These are phyloP conservation scores for Musa itinerans DNA, from an alignment of 176 grass and related monocot species.

Conservation along the genomic window DNA sequence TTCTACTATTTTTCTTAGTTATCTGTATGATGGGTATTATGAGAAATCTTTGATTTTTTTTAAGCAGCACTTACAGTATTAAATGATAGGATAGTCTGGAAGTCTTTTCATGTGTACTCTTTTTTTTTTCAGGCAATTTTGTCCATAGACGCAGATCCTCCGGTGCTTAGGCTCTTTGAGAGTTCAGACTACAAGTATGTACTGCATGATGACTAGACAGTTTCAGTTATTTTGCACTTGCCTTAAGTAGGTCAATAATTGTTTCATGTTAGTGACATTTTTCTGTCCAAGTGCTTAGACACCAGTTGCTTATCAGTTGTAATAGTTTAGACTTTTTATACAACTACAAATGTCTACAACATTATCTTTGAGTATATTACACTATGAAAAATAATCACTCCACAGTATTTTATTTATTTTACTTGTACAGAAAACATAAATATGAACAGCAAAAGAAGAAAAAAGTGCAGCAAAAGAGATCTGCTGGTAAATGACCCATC, in stretches of 20 bases:
- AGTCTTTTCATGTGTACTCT: not conserved
- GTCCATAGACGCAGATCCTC: conserved; percentile 70
- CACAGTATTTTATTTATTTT: conserved; percentile 16
- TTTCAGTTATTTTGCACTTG: conserved; percentile 6
- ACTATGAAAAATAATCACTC: conserved; percentile 11
- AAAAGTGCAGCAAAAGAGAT: conserved; percentile 82
- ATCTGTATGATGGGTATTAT: not conserved
- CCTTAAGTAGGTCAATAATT: not conserved
- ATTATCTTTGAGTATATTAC: not conserved
- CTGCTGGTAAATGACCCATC: conserved; percentile 39
- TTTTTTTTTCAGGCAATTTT: conserved; percentile 80
- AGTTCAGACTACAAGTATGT: conserved; percentile 74
- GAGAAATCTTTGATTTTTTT: not conserved
- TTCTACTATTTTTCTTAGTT: not conserved
- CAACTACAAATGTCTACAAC: not conserved
- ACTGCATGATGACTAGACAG: not conserved
- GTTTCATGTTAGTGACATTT: not conserved
- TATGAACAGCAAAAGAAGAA: conserved; percentile 97
- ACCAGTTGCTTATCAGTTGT: not conserved
- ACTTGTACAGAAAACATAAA: conserved; percentile 61
- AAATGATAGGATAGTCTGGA: conserved; percentile 15
- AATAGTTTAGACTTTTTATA: not conserved
- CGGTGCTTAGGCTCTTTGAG: conserved; percentile 76
- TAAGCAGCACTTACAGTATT: not conserved
- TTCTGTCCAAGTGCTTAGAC: not conserved